phyloP scores from a whole-genome alignment of 768 basidiomycete genomes.

The Crassisporium funariophilum region DNA sequence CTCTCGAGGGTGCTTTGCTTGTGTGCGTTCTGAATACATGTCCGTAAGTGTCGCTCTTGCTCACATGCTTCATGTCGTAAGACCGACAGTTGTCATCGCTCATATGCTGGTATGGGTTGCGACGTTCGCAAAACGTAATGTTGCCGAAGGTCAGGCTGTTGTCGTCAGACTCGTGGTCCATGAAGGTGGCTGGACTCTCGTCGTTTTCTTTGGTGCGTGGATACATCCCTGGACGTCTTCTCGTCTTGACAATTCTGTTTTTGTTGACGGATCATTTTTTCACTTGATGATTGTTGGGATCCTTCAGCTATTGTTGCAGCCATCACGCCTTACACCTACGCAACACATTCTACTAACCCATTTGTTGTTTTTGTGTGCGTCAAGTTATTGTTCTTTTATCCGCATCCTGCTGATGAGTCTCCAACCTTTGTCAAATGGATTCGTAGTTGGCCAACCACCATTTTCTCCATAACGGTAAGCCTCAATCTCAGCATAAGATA shows the following conservation, averaged over 20 bases:
- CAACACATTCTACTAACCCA: conserved; percentile 5
- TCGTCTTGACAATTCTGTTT: too few species aligned
- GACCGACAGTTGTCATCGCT: neutral
- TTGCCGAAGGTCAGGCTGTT: conserved; percentile 8
- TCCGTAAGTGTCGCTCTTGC: neutral
- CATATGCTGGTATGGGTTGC: conserved; percentile 10
- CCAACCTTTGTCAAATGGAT: too few species aligned
- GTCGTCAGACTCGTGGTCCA: conserved; percentile 10
- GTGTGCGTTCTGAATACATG: too few species aligned
- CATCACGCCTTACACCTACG: conserved; percentile 8
- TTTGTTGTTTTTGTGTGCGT: conserved; percentile 12
- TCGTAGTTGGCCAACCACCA: too few species aligned
- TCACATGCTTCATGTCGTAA: neutral
- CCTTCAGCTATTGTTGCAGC: conserved; percentile 1
- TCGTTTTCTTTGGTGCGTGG: conserved; percentile 1
- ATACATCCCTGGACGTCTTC: too few species aligned
- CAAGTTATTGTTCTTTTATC: too few species aligned
- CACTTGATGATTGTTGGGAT: neutral
- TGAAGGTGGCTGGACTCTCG: conserved; percentile 7
- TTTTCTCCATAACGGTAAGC: too few species aligned
- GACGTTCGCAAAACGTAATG: conserved; percentile 8
- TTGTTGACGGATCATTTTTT: too few species aligned
- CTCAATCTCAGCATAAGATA: too few species aligned
- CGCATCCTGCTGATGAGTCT: too few species aligned
- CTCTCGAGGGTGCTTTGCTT: conserved; percentile 5